Base-by-base conservation (phyloP, 306 rosid species). In the Lathyrus aphaca region DNA sequence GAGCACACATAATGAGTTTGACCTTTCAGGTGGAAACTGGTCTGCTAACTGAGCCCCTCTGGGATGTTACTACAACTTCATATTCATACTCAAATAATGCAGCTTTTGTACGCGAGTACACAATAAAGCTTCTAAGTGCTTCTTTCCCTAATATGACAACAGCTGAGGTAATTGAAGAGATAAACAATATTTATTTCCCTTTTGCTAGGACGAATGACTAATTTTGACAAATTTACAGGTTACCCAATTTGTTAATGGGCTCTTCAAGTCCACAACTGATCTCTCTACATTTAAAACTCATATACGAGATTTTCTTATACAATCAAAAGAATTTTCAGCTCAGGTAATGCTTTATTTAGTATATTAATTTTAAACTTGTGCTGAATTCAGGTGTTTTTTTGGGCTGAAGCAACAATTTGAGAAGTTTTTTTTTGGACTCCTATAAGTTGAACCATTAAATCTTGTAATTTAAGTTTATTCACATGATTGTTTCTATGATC, bases 111-210 rank as follows among this genome's bases (percentile, higher is more conserved):
- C 90, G 92, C 21, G 99, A 91, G 66, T 87, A 83, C 85, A 95
- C 99, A 32, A 89, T 95, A 68, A 89, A 95, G 72, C 99, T 95
- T 48, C 68, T 91, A 75, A 95, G 92, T 64, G 83, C 95, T 10
- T 95, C 97, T 13, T 95, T 95, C 65, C 99, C 99, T 53, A 95
- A 95, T 80, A 95, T 95, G 99, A 91, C 97, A 35, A 16, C 96
- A 51, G 65, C 90, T 9, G 99, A 95, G 96, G 99, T 91, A 87
- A 76, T 37, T 29, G 63, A 30, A 44, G 64, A 17, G 15, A 50
- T 49, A 35, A 37, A 40, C 61, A 19, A 37, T 64, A 29, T 51
- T 60, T 64, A 6, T 32, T 11, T 27, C 64, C 40, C n/a, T 53
- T 32, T 56, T 35, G 29, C 39, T 19, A 6, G 49, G 40, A 65